Evolutionary conservation across 495 filamentous ascomycete genomes (phyloP), one percentile per base, ranked within the genome.

Genomic region (Penicillium lividum): DNA sequence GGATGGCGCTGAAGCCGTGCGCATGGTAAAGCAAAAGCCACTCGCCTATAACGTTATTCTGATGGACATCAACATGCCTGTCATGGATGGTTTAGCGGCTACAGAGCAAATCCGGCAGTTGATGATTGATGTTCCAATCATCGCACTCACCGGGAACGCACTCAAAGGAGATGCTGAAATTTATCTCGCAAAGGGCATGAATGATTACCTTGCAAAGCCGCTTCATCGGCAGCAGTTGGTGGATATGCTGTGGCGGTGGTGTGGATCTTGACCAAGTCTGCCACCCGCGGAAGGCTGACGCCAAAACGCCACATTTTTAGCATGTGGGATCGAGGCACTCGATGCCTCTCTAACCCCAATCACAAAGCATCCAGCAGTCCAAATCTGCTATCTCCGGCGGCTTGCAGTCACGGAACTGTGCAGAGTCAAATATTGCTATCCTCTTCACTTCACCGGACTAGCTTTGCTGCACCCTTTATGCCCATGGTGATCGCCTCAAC

Each of bases 41-140:
- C 59, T 79, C 0, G 65, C 76, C 0, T 87, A 84, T 60, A 77
- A 84, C 51, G 38, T 82, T 13, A 80, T 88, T 6, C 64, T 87
- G 43, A 79, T 79, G 75, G 86, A 90, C 57, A 84, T 91, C 52
- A 84, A 80, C 57, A 91, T 92, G 89, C 89, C 89, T 0, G 69
- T 90, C 0, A 82, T 91, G 76, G 82, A 89, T 55, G 88, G 88
- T 5, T 70, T 89, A 33, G 82, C 80, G 44, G 81, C 87, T 9
- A 89, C 88, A 1, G 74, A 77, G 5, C 73, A 78, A 7, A 89
- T 91, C 51, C 80, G 88, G 11, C 69, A 73, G 11, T 78, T 87
- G 58, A 68, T 67, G 1, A 62, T 79, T 1, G 66, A 72, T 16
- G 73, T 83, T 3, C 85, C 85, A 16, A 86, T 88, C 38, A 75